A percentile compares a stretch with the other conserved stretches of the same genome.
Conservation (phyloP, 192 early-diverging fungal genomes). For the Dissophora ornata region DNA sequence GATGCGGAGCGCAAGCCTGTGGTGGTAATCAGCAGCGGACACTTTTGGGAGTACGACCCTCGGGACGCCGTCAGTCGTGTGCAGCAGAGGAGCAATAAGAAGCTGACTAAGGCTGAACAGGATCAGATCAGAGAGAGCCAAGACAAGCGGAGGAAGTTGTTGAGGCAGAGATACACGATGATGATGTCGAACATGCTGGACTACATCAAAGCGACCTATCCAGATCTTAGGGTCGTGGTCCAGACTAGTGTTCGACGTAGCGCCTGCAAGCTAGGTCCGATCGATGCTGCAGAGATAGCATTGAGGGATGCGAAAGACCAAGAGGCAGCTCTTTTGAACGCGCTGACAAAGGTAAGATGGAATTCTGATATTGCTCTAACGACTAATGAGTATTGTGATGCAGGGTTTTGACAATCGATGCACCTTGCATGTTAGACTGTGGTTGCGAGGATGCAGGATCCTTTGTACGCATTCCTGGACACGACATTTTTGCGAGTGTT, state of each 20-base stretch:
- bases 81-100: background rate
- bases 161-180: slow-evolving; percentile 40
- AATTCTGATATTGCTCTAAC: no score
- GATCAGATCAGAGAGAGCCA: slow-evolving; percentile 11
- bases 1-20: slow-evolving; percentile 22
- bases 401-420: no score
- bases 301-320: slow-evolving; percentile 22
- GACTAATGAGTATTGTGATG: no score
- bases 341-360: slow-evolving; percentile 33
- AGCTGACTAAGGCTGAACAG: slow-evolving; percentile 25
- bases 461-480: slow-evolving; percentile 39
- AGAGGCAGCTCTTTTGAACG: slow-evolving; percentile 42
- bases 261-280: slow-evolving; percentile 3
- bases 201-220: slow-evolving; percentile 23
- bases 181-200: slow-evolving; percentile 39
- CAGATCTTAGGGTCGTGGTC: slow-evolving; percentile 35
- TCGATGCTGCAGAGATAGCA: background rate
- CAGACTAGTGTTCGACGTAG: slow-evolving; percentile 36
- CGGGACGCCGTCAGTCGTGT: slow-evolving; percentile 4
- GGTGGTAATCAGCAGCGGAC: slow-evolving; percentile 38
- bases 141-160: slow-evolving; percentile 12
- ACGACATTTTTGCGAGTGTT: slow-evolving; percentile 39
- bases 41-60: slow-evolving; percentile 48
- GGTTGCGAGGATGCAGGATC: slow-evolving; percentile 46
- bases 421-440: no score